Conservation (phyloP, 169 alveolate species). For the Plasmodium fragile region DNA sequence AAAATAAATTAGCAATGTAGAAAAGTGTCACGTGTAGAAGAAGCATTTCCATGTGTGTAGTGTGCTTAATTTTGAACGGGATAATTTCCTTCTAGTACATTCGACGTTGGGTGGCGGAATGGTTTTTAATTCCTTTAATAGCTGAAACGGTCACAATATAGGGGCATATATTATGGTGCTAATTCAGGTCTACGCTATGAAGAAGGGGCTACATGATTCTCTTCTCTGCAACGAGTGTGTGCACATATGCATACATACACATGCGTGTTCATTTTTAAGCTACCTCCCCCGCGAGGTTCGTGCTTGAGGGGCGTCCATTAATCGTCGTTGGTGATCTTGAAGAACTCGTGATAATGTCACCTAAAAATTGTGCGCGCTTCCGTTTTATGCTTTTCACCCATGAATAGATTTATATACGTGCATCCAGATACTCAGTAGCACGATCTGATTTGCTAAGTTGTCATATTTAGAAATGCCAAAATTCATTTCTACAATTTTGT, state of each 20-base stretch:
- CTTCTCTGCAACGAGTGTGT: not conserved
- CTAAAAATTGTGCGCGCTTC: conserved; percentile 19
- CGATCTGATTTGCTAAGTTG: not conserved
- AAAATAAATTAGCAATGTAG: not conserved
- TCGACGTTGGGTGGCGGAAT: conserved; percentile 58
- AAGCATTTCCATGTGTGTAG: not conserved
- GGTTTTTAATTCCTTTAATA: conserved; percentile 33
- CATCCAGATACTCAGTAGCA: not conserved
- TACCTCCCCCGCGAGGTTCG: conserved; percentile 72
- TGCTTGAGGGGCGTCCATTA: conserved; percentile 21
- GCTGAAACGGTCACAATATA: conserved; percentile 4
- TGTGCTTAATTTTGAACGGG: not conserved
- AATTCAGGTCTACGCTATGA: not conserved
- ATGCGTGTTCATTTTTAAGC: not conserved
- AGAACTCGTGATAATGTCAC: conserved; percentile 69
- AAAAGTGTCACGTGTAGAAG: not conserved
- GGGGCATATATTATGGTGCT: not conserved
- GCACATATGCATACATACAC: not conserved
- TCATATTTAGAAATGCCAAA: not conserved
- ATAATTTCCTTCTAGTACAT: conserved; percentile 23
- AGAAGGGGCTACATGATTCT: not conserved
- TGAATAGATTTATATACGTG: not conserved
- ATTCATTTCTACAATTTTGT: not conserved
- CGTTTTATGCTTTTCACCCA: conserved; percentile 14
- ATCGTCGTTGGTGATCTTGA: conserved; percentile 29